A percentile compares a stretch with the other conserved stretches of the same genome.
These are phyloP conservation scores for Poronia punctata DNA, from an alignment of 495 filamentous ascomycete species.

Conservation along the genomic window DNA sequence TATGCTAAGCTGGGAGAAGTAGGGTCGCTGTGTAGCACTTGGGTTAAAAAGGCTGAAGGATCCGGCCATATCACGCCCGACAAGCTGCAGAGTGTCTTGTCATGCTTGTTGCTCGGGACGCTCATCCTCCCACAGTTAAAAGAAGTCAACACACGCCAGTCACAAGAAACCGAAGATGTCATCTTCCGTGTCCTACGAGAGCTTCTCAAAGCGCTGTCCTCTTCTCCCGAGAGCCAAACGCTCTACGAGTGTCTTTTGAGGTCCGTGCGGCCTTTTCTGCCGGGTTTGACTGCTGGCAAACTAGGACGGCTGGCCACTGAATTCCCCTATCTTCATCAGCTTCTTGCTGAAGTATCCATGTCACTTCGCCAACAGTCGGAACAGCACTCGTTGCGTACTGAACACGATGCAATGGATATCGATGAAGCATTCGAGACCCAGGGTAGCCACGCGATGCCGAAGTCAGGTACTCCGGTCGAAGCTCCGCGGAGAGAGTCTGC, in stretches of 20 bases:
- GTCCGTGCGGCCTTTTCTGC: slow-evolving; percentile 31
- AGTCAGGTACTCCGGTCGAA: slow-evolving; percentile 26
- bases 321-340: slow-evolving; percentile 25
- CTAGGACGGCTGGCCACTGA: slow-evolving; percentile 25
- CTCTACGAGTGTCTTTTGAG: slow-evolving; percentile 31
- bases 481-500: slow-evolving; percentile 42
- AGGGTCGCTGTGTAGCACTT: slow-evolving; percentile 30
- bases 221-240: slow-evolving; percentile 25
- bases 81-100: slow-evolving; percentile 38
- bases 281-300: slow-evolving; percentile 23
- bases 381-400: slow-evolving; percentile 18
- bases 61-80: slow-evolving; percentile 35
- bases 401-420: slow-evolving; percentile 66
- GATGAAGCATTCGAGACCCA: slow-evolving; percentile 63
- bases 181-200: slow-evolving; percentile 27
- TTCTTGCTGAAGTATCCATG: slow-evolving; percentile 35
- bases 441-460: slow-evolving; percentile 38
- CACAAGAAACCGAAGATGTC: slow-evolving; percentile 31
- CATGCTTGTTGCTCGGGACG: slow-evolving; percentile 34
- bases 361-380: slow-evolving; percentile 37
- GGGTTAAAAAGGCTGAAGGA: slow-evolving; percentile 38
- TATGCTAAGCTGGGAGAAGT: slow-evolving; percentile 40
- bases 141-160: slow-evolving; percentile 32
- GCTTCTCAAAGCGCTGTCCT: slow-evolving; percentile 26
- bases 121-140: slow-evolving; percentile 38